phyloP scores from a whole-genome alignment of 2,329 filamentous ascomycete genomes.

The Exophiala aquamarina region DNA sequence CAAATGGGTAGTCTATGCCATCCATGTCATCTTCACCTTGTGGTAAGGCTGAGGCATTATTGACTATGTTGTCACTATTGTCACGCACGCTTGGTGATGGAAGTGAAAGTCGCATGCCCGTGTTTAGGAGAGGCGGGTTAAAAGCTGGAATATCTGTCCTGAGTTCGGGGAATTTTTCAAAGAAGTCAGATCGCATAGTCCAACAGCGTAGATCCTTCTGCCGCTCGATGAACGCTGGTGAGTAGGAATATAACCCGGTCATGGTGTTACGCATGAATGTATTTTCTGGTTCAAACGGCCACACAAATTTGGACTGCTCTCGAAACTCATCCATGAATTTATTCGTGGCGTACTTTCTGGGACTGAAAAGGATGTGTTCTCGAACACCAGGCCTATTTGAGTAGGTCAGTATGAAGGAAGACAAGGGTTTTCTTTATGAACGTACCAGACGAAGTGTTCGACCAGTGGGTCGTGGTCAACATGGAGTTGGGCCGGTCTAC shows the following conservation, averaged over 20 bases:
- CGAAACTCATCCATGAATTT: slow-evolving; percentile 9
- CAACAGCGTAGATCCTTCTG: slow-evolving; percentile 4
- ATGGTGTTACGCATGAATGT: neutral
- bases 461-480: slow-evolving; percentile 11
- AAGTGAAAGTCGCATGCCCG: too few relatives aligned
- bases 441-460: slow-evolving; percentile 30
- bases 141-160: slow-evolving; percentile 1
- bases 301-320: neutral
- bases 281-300: neutral
- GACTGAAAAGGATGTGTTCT: slow-evolving; percentile 22
- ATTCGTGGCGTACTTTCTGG: slow-evolving; percentile 8
- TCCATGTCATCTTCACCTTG: too few relatives aligned
- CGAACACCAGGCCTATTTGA: slow-evolving; percentile 29
- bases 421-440: too few relatives aligned
- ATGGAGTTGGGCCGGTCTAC: slow-evolving; percentile 5
- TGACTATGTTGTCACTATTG: too few relatives aligned
- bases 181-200: slow-evolving; percentile 4
- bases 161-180: slow-evolving; percentile 8
- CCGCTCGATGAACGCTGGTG: neutral
- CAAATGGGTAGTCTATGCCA: too few relatives aligned
- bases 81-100: too few relatives aligned
- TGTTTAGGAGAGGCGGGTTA: too few relatives aligned
- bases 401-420: too few relatives aligned
- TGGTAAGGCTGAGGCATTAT: too few relatives aligned
- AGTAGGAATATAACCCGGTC: slow-evolving; percentile 6